phyloP scores from a whole-genome alignment of 2,329 filamentous ascomycete genomes.

The Colletotrichum musae region DNA sequence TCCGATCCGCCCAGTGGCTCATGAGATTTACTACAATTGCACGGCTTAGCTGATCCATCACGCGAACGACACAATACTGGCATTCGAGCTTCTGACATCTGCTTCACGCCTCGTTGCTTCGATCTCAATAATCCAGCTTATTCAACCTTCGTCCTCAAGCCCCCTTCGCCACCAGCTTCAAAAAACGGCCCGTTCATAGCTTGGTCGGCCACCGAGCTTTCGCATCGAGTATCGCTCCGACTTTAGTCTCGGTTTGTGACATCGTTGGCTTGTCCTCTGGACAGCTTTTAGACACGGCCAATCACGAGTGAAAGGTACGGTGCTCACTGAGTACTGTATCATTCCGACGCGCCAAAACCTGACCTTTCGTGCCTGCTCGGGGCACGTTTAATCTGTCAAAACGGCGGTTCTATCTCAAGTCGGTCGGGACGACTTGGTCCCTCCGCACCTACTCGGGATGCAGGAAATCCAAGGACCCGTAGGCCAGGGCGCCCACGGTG shows the following conservation, averaged over 20 bases:
- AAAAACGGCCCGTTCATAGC: constrained; percentile 23
- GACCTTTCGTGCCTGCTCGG: constrained; percentile 61
- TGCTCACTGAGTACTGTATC: constrained; percentile 26
- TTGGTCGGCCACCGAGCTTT: constrained; percentile 12
- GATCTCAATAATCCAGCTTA: constrained; percentile 26
- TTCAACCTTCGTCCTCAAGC: constrained; percentile 12
- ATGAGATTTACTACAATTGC: neutral
- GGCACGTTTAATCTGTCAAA: constrained; percentile 77
- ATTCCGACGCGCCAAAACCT: constrained; percentile 44
- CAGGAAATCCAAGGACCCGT: constrained; percentile 83
- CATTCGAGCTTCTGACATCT: constrained; percentile 1
- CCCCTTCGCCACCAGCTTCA: constrained; percentile 17
- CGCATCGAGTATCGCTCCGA: constrained; percentile 18
- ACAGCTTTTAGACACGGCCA: constrained; percentile 28
- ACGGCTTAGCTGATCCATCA: neutral
- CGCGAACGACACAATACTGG: neutral
- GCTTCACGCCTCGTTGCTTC: constrained; percentile 25
- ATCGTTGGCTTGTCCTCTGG: constrained; percentile 24
- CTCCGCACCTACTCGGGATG: constrained; percentile 91
- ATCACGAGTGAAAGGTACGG: constrained; percentile 23
- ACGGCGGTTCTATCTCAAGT: constrained; percentile 86
- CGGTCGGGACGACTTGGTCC: constrained; percentile 88
- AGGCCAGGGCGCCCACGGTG: constrained; percentile 70
- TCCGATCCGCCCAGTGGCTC: constrained; percentile 5
- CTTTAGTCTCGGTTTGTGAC: constrained; percentile 17